These are phyloP conservation scores for Scheffersomyces stambukii DNA, from an alignment of 1,139 yeast species.

Conservation along the genomic window DNA sequence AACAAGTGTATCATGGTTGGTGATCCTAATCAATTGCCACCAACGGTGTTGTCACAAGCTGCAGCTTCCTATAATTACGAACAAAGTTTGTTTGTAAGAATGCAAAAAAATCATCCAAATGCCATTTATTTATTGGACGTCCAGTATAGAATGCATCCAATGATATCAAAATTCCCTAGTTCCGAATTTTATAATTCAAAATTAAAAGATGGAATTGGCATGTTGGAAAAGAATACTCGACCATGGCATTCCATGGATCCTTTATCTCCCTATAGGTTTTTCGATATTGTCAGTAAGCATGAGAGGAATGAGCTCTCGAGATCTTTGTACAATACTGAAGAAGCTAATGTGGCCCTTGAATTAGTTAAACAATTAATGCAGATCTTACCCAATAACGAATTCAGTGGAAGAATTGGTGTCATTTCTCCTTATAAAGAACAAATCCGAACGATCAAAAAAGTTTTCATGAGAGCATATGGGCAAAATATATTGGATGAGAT, in stretches of 20 bases:
- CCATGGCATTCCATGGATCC: constrained; percentile 65
- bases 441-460: constrained; percentile 51
- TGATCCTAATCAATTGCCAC: constrained; percentile 97
- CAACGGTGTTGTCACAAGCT: constrained; percentile 90
- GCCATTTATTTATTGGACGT: constrained; percentile 76
- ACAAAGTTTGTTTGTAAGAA: constrained; percentile 89
- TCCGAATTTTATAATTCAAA: constrained; percentile 70
- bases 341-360: constrained; percentile 70
- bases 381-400: constrained; percentile 48
- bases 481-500: constrained; percentile 56
- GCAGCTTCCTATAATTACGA: constrained; percentile 82
- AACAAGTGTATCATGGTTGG: constrained; percentile 95
- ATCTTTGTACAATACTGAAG: constrained; percentile 67
- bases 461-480: constrained; percentile 62
- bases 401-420: constrained; percentile 76
- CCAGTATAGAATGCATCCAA: constrained; percentile 99
- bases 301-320: constrained; percentile 57
- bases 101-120: constrained; percentile 65
- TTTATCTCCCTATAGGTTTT: constrained; percentile 76
- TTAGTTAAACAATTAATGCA: constrained; percentile 55
- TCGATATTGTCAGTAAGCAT: constrained; percentile 65
- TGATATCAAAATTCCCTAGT: constrained; percentile 83
- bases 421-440: constrained; percentile 96
- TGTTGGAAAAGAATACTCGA: constrained; percentile 54
- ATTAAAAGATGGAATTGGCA: constrained; percentile 71